phyloP scores from a whole-genome alignment of 805 yeast genomes.

The Priceomyces medius region DNA sequence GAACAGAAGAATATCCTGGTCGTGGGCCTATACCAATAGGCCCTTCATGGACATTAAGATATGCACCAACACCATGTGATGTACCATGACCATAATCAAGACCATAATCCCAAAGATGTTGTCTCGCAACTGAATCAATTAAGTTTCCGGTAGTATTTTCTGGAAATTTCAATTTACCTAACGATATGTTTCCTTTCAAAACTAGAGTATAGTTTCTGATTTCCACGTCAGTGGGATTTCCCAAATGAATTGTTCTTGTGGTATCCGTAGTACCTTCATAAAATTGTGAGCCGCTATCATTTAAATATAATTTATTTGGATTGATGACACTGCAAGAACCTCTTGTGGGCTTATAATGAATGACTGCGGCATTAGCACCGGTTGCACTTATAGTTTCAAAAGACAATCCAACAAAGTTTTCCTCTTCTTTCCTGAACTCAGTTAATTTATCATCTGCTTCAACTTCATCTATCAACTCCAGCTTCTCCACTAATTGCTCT shows the following conservation, averaged over 20 bases:
- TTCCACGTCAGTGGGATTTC: constrained; percentile 46
- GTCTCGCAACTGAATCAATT: constrained; percentile 59
- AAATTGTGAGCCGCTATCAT: constrained; percentile 62
- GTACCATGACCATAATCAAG: constrained; percentile 65
- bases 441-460: constrained; percentile 54
- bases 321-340: constrained; percentile 47
- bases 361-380: constrained; percentile 74
- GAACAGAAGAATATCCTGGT: constrained; percentile 44
- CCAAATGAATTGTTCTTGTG: constrained; percentile 59
- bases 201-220: constrained; percentile 54
- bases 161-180: constrained; percentile 52
- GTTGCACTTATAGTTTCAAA: constrained; percentile 74
- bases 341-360: constrained; percentile 65
- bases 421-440: constrained; percentile 38
- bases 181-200: constrained; percentile 54
- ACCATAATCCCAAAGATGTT: constrained; percentile 54
- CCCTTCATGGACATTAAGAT: constrained; percentile 60
- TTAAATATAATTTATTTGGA: constrained; percentile 52
- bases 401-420: constrained; percentile 59
- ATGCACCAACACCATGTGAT: constrained; percentile 65
- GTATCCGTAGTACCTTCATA: constrained; percentile 66
- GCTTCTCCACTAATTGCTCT: constrained; percentile 43
- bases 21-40: constrained; percentile 63
- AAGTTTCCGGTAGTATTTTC: constrained; percentile 53
- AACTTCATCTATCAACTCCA: constrained; percentile 52